Conservation (phyloP, 129 eudicot species). For the Apium graveolens region DNA sequence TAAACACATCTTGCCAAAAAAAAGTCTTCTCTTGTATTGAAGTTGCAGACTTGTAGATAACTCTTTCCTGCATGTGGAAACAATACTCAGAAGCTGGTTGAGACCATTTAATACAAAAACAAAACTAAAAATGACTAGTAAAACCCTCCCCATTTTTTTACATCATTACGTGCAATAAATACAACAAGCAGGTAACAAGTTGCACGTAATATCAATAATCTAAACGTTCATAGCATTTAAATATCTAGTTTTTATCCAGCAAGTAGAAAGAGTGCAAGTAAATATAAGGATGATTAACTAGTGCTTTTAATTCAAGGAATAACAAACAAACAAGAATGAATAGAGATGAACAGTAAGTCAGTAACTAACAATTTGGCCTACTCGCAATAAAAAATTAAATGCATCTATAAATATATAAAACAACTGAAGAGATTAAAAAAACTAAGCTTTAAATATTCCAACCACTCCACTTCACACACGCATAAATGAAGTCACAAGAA, state of each 20-base stretch:
- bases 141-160: too few relatives aligned
- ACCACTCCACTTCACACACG: too few relatives aligned
- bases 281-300: neutral
- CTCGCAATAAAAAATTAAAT: neutral
- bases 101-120: neutral
- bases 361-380: neutral
- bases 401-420: neutral
- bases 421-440: too few relatives aligned
- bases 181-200: too few relatives aligned
- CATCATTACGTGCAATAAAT: too few relatives aligned
- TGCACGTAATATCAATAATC: too few relatives aligned
- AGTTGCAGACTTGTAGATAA: neutral
- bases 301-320: neutral
- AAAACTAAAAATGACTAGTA: too few relatives aligned
- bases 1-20: neutral
- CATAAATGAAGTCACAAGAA: too few relatives aligned
- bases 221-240: neutral
- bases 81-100: neutral
- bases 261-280: neutral
- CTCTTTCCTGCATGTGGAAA: slow-evolving; percentile 2
- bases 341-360: neutral
- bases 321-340: neutral
- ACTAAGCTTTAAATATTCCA: too few relatives aligned
- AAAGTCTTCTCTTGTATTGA: neutral
- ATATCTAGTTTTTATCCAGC: neutral